Base-by-base conservation (phyloP, 2,329 filamentous ascomycete species). In the Colletotrichum sp. region DNA sequence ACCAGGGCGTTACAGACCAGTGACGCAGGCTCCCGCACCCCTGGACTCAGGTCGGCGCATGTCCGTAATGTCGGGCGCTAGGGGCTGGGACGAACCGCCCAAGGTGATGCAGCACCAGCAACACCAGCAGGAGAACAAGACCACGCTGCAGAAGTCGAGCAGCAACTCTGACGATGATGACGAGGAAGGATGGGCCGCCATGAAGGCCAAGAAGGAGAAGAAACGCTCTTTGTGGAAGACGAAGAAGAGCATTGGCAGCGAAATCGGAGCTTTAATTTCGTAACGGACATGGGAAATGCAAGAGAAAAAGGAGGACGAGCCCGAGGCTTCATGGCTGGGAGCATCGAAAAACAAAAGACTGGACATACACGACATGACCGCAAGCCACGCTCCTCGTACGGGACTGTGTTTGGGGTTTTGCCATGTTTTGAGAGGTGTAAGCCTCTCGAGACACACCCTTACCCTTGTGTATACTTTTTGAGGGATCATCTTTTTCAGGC, bases 1-100 rank as follows among this genome's bases (percentile, higher is more conserved):
- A 68, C 96, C 97, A 10, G 93, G 95, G 36, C 93, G 97, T 60
- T 99, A 99, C 85, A 92, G 97, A 61, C 96, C 97, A 2, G 96
- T 98, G 1, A 96, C 95, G 0, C 93, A 94, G 56, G 87, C 89
- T 70, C 88, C 87, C 28, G 69, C 67, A 15, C 65, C 64, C 8
- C 18, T 74, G 48, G 74, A 75, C 62, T 72, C 9, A 81, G 84
- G 7, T 76, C 80, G 12, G 75, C 82, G 16, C 66, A 80, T 28
- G 66, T 77, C 86, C 27, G 86, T 84, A 60, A 89, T 89, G 82
- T 85, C 88, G 1, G 84, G 86, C 12, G 85, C 84, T 10, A 77
- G 85, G 6, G 79, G 79, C 48, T 81, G 80, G 73, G 80, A 83
- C 56, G 78, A 81, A 58, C 79, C 80, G 13, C 84, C 82, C 5